Evolutionary conservation across 1,284 basidiomycete species (phyloP).

Genomic region (Psilocybe mexicana): DNA sequence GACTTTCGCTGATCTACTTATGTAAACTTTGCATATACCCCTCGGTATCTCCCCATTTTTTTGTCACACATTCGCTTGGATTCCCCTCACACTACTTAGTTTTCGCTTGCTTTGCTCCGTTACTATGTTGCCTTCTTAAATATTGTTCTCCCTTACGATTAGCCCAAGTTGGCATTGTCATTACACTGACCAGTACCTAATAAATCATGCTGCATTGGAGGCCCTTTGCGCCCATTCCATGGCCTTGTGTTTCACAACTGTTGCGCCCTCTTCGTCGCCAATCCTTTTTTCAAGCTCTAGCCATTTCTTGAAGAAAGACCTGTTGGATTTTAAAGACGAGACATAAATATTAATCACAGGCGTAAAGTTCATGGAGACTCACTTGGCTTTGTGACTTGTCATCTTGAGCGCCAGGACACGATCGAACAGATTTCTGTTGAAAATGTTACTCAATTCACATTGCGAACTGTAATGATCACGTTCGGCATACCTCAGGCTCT

Average conservation of each 20-base stretch:
- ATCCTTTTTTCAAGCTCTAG: constrained; percentile 84
- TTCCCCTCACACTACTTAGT: constrained; percentile 24
- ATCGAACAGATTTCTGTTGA: constrained; percentile 76
- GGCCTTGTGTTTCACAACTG: constrained; percentile 84
- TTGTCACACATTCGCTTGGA: constrained; percentile 36
- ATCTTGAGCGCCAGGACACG: constrained; percentile 83
- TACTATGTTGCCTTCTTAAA: constrained; percentile 26
- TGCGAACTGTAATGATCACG: not conserved
- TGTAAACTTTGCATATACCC: constrained; percentile 57
- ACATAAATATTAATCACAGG: constrained; percentile 16
- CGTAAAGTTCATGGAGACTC: constrained; percentile 27
- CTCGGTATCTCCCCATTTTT: constrained; percentile 41
- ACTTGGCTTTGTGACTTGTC: constrained; percentile 95
- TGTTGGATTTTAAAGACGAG: constrained; percentile 26
- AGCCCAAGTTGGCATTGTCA: constrained; percentile 22
- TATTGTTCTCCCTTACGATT: constrained; percentile 26
- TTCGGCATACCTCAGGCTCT: constrained; percentile 61
- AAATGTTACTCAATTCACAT: not conserved
- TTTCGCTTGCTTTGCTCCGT: constrained; percentile 25
- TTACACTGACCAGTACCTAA: constrained; percentile 25
- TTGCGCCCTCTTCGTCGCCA: constrained; percentile 85
- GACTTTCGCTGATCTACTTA: constrained; percentile 34
- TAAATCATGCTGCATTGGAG: constrained; percentile 37
- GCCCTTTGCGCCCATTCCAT: constrained; percentile 81
- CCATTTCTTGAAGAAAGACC: constrained; percentile 98